Conservation (phyloP, 2,329 filamentous ascomycete genomes). For the Microsporum ferrugineum region DNA sequence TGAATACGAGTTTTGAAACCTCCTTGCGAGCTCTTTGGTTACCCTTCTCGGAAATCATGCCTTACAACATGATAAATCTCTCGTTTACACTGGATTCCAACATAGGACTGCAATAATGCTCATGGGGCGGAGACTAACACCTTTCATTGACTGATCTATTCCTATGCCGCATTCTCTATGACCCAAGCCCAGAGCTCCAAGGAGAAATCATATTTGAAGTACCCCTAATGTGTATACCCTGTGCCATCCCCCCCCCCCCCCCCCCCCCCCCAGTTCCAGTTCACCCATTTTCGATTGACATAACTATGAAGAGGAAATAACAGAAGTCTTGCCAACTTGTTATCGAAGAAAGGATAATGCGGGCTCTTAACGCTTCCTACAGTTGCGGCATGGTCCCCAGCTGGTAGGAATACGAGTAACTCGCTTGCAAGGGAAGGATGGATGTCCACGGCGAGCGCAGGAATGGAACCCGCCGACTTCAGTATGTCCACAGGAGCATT, state of each 20-base stretch:
- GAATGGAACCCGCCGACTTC: slow-evolving; percentile 9
- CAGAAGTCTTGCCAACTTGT: neutral
- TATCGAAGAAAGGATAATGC: neutral
- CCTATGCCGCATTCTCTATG: neutral
- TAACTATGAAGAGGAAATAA: neutral
- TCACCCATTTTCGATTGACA: neutral
- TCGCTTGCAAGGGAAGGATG: neutral
- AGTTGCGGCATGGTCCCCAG: slow-evolving; percentile 8
- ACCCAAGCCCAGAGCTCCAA: neutral
- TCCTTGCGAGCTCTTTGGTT: neutral
- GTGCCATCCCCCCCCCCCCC: neutral
- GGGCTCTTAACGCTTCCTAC: neutral
- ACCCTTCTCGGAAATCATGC: neutral
- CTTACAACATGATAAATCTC: neutral
- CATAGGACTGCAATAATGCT: neutral
- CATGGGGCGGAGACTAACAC: neutral
- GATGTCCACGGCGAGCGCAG: slow-evolving; percentile 5
- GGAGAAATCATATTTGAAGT: neutral
- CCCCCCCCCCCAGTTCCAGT: too few species aligned
- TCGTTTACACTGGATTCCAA: neutral
- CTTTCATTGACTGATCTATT: neutral
- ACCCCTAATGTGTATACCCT: neutral
- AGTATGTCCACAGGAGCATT: slow-evolving; percentile 9
- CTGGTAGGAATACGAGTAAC: slow-evolving; percentile 7
- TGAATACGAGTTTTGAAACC: neutral